Conservation (phyloP, 1,139 yeast species). For the Martiniozyma asiatica region DNA sequence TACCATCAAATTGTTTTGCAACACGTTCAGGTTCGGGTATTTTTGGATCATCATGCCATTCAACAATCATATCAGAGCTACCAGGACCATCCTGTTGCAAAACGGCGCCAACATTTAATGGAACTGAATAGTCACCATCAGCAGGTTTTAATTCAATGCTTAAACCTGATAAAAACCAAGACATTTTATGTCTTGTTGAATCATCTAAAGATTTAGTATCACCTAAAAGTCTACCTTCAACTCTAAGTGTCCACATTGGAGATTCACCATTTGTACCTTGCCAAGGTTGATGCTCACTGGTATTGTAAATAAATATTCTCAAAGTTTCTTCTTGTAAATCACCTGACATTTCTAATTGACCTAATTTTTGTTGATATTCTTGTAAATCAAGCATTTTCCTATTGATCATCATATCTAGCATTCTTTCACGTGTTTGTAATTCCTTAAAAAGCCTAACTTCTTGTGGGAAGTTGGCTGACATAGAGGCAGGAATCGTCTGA, state of each 20-base stretch:
- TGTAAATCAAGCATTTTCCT: slow-evolving; percentile 80
- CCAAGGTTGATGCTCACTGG: slow-evolving; percentile 87
- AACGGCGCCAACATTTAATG: slow-evolving; percentile 13
- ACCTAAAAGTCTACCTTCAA: slow-evolving; percentile 71
- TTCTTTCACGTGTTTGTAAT: slow-evolving; percentile 65
- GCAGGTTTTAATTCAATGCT: slow-evolving; percentile 54
- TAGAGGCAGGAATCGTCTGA: slow-evolving; percentile 46
- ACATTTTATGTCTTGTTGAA: slow-evolving; percentile 47
- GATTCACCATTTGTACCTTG: slow-evolving; percentile 30
- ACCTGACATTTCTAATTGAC: slow-evolving; percentile 22
- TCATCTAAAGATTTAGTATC: slow-evolving; percentile 22
- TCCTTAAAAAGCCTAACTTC: slow-evolving; percentile 52
- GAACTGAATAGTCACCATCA: slow-evolving; percentile 15
- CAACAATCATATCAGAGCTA: slow-evolving; percentile 30
- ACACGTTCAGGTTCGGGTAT: slow-evolving; percentile 31
- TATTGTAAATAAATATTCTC: slow-evolving; percentile 74
- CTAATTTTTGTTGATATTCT: slow-evolving; percentile 34
- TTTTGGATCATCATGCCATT: slow-evolving; percentile 55
- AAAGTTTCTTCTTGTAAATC: slow-evolving; percentile 41
- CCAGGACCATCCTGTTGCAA: slow-evolving; percentile 14
- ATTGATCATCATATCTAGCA: slow-evolving; percentile 68
- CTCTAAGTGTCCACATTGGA: slow-evolving; percentile 73
- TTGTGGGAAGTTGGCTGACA: slow-evolving; percentile 61
- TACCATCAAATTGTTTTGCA: slow-evolving; percentile 57
- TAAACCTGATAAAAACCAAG: slow-evolving; percentile 72